These are phyloP conservation scores for Scutellaria minor DNA, from an alignment of 257 asterid species.

Conservation along the genomic window DNA sequence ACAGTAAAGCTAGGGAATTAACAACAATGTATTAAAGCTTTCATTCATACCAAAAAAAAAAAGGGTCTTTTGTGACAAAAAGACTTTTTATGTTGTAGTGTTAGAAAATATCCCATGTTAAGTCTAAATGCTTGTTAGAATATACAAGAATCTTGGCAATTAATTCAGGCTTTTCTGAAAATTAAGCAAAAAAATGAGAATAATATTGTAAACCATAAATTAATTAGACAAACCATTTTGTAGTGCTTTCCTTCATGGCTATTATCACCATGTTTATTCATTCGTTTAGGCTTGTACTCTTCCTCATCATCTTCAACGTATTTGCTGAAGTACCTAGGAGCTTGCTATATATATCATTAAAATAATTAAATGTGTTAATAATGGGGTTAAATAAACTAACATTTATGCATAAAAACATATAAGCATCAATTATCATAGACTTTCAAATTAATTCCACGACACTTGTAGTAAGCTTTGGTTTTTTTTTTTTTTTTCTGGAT, in stretches of 20 bases:
- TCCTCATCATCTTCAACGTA: conserved; percentile 31
- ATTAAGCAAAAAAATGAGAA: conserved; percentile 7
- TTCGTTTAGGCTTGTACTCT: not conserved
- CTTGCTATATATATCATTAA: conserved; percentile 44
- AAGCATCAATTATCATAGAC: conserved; percentile 20
- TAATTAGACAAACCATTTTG: conserved; percentile 36
- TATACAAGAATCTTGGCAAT: conserved; percentile 18
- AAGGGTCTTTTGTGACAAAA: too few relatives aligned
- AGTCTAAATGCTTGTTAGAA: not conserved
- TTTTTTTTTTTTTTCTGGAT: conserved; percentile 22
- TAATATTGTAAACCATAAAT: conserved; percentile 12
- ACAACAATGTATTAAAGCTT: not conserved
- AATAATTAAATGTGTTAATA: not conserved
- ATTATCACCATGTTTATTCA: conserved; percentile 29
- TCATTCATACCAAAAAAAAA: too few relatives aligned
- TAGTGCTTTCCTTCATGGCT: conserved; percentile 39
- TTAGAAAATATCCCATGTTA: not conserved
- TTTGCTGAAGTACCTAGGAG: conserved; percentile 41
- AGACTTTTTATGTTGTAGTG: too few relatives aligned
- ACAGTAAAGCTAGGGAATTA: not conserved
- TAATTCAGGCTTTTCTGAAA: conserved; percentile 4
- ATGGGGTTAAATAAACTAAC: not conserved
- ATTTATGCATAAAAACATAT: not conserved
- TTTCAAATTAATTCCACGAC: conserved; percentile 5
- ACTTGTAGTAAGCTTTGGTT: conserved; percentile 40